Conservation (phyloP, 768 basidiomycete species). For the Lactifluus subvellereus region DNA sequence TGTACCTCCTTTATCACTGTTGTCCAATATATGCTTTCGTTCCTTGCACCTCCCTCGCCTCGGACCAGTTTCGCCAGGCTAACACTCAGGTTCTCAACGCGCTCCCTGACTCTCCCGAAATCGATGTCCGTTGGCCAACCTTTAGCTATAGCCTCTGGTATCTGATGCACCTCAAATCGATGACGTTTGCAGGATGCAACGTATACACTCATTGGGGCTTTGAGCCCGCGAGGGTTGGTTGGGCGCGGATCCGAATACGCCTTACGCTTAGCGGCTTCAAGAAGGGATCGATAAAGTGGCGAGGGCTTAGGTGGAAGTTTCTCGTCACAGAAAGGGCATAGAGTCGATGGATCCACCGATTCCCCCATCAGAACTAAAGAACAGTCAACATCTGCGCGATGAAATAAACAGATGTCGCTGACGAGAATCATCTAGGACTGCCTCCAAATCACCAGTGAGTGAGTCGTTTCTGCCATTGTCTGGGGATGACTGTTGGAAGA, state of each 20-base stretch:
- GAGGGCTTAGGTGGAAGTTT: conserved; percentile 59
- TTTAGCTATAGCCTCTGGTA: conserved; percentile 62
- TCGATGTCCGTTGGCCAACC: conserved; percentile 78
- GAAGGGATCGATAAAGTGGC: conserved; percentile 47
- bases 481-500: neutral
- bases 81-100: conserved; percentile 48
- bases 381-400: neutral
- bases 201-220: conserved; percentile 45
- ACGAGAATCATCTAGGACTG: conserved; percentile 21
- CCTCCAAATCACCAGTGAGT: neutral
- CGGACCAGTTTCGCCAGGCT: conserved; percentile 47
- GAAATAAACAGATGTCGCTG: conserved; percentile 3
- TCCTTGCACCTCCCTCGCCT: conserved; percentile 32
- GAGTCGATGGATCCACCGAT: conserved; percentile 52
- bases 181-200: conserved; percentile 72
- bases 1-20: conserved; percentile 59
- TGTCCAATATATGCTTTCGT: conserved; percentile 58
- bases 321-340: conserved; percentile 81
- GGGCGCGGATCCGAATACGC: conserved; percentile 60
- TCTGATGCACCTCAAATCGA: conserved; percentile 63
- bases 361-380: conserved; percentile 46
- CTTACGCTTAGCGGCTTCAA: conserved; percentile 45
- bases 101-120: conserved; percentile 47
- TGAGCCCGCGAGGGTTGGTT: conserved; percentile 60
- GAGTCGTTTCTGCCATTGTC: neutral